phyloP scores from a whole-genome alignment of 1,139 yeast species.

The Diutina mesorugosa region DNA sequence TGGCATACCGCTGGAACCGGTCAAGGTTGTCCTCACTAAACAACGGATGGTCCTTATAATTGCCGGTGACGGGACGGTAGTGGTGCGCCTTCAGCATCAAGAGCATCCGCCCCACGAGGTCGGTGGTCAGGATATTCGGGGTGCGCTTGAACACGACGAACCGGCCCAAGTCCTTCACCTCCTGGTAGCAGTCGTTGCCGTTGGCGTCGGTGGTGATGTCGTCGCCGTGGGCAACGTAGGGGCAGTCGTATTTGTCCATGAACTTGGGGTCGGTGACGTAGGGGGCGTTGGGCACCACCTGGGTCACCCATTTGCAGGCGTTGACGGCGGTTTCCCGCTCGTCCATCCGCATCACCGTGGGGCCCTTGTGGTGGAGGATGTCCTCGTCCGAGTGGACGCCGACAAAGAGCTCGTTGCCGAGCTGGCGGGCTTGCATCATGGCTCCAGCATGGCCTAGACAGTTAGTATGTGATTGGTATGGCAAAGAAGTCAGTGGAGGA shows the following conservation, averaged over 20 bases:
- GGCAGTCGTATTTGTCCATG: slow-evolving; percentile 64
- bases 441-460: slow-evolving; percentile 81
- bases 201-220: slow-evolving; percentile 93
- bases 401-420: slow-evolving; percentile 60
- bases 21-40: slow-evolving; percentile 20
- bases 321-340: slow-evolving; percentile 77
- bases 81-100: slow-evolving; percentile 50
- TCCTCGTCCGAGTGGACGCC: slow-evolving; percentile 93
- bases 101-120: slow-evolving; percentile 85
- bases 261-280: slow-evolving; percentile 86
- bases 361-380: slow-evolving; percentile 73
- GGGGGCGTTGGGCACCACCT: slow-evolving; percentile 69
- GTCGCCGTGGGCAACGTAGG: slow-evolving; percentile 93
- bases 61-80: slow-evolving; percentile 19
- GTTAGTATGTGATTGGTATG: slow-evolving; percentile 6
- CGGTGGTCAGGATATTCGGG: slow-evolving; percentile 89
- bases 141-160: slow-evolving; percentile 86
- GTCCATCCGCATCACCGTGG: slow-evolving; percentile 75
- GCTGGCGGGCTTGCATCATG: slow-evolving; percentile 78
- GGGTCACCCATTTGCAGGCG: slow-evolving; percentile 84
- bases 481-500: slow-evolving; percentile 5
- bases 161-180: slow-evolving; percentile 73
- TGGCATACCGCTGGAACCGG: slow-evolving; percentile 45
- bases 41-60: slow-evolving; percentile 14
- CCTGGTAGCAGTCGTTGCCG: slow-evolving; percentile 85